Base-by-base conservation (phyloP, 2,329 filamentous ascomycete species). In the Parastagonospora nodorum region DNA sequence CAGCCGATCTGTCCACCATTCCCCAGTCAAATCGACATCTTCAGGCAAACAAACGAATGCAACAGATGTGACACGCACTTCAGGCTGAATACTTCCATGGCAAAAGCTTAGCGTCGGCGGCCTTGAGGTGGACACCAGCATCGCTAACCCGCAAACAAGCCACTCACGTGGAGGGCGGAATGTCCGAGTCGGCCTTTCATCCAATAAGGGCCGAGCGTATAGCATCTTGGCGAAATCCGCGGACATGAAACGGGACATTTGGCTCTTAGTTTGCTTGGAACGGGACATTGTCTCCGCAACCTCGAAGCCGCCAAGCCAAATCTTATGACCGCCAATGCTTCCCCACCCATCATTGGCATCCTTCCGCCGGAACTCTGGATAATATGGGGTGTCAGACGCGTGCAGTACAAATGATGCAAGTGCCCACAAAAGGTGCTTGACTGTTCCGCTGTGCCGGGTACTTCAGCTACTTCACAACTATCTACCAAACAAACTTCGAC, bases 331-430 rank as follows among this genome's bases (percentile, higher is more conserved):
- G 45, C 52, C 45, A 44, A 45, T 35, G 27, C 41, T 37, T 44
- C 41, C 56, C 51, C 47, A 42, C 28, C 45, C 38, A 42, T 44
- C 31, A 39, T 39, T 38, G 36, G 41, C 46, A 35, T 49, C 45
- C 47, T 46, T 24, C 33, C 44, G 42, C 56, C 47, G 51, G 60
- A 54, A 35, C 54, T 38, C 48, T 61, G 60, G 58, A 50, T 63
- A 60, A 63, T 58, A 39, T 53, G 29, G 30, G 41, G 14, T 27
- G 29, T 29, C 41, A 30, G 41, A 43, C 27, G 37, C 37, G 27
- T 39, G 44, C 42, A 45, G 43, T 44, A 36, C 14, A 50, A 46
- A 39, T 16, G 16, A 39, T 39, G 19, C 9, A 19, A 39, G 19
- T 27, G 15, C 37, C 37, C 19, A 19, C 19, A 24, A 16, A 24